Conservation (phyloP, 768 basidiomycete genomes). For the Xerocomellus amylosporus region DNA sequence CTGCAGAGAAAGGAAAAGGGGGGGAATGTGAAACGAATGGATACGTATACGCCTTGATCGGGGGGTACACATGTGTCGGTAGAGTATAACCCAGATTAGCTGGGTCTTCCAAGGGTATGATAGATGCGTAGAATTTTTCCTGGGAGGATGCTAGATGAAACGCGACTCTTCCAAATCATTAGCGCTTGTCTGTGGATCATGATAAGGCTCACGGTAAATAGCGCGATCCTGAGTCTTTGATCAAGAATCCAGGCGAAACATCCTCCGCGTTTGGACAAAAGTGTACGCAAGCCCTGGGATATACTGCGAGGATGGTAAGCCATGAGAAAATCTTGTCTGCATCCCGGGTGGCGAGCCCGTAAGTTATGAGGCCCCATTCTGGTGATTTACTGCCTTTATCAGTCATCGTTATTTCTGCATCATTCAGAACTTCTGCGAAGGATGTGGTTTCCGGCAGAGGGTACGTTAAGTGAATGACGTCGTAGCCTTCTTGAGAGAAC, state of each 20-base stretch:
- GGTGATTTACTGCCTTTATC: neutral
- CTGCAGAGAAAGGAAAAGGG: slow-evolving; percentile 37
- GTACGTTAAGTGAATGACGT: slow-evolving; percentile 32
- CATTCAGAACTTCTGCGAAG: slow-evolving; percentile 19
- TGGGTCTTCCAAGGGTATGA: slow-evolving; percentile 26
- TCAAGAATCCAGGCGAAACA: slow-evolving; percentile 25
- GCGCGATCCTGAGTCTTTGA: slow-evolving; percentile 21
- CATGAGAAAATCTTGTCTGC: slow-evolving; percentile 14
- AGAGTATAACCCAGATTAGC: slow-evolving; percentile 19
- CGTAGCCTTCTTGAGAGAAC: slow-evolving; percentile 41
- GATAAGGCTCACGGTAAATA: slow-evolving; percentile 28
- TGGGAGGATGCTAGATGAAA: slow-evolving; percentile 39
- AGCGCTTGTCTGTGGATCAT: neutral
- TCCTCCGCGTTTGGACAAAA: slow-evolving; percentile 33
- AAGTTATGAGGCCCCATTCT: slow-evolving; percentile 33
- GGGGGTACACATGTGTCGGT: slow-evolving; percentile 26
- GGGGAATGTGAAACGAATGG: slow-evolving; percentile 35
- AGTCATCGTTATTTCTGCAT: slow-evolving; percentile 14
- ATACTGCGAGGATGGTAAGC: slow-evolving; percentile 5
- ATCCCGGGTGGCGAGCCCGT: slow-evolving; percentile 28
- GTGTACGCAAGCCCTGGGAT: slow-evolving; percentile 35
- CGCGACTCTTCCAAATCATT: slow-evolving; percentile 25
- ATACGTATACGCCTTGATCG: slow-evolving; percentile 35
- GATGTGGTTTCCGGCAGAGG: slow-evolving; percentile 14
- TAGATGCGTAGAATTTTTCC: slow-evolving; percentile 32